Percentiles rank a stretch among this genome's conserved stretches.
phyloP scores from a whole-genome alignment of 1,284 basidiomycete genomes.

The Ustilago hordei region DNA sequence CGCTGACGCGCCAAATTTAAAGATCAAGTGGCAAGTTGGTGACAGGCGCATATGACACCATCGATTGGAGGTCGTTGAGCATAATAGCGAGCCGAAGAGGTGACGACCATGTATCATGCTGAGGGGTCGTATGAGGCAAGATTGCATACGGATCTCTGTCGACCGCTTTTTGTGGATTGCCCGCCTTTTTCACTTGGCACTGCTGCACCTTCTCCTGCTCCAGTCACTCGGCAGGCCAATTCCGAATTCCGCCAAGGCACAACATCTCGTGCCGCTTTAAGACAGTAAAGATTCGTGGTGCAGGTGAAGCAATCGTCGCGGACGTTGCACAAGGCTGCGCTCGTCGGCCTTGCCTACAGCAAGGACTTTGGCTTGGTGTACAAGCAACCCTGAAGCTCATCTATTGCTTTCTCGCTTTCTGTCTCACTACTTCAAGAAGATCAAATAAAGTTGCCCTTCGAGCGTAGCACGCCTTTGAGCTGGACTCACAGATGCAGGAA shows the following conservation, averaged over 20 bases:
- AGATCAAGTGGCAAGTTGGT: slow-evolving; percentile 6
- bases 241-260: slow-evolving; percentile 14
- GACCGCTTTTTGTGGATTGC: slow-evolving; percentile 17
- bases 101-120: neutral
- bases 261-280: neutral
- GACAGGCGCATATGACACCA: slow-evolving; percentile 11
- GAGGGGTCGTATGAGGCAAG: slow-evolving; percentile 2
- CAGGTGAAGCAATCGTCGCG: too few species aligned
- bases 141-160: slow-evolving; percentile 12
- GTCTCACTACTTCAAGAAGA: neutral
- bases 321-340: neutral
- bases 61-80: neutral
- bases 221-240: neutral
- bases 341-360: neutral
- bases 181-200: slow-evolving; percentile 8
- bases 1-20: neutral
- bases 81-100: neutral
- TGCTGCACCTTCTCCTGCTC: neutral
- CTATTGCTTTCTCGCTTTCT: too few species aligned
- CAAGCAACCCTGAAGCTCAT: too few species aligned
- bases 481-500: neutral
- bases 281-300: neutral
- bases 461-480: neutral
- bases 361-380: too few species aligned
- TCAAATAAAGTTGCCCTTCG: neutral